Percentiles rank a stretch among this genome's conserved stretches.
Conservation (phyloP, 2,329 filamentous ascomycete genomes). For the Onygena corvina region DNA sequence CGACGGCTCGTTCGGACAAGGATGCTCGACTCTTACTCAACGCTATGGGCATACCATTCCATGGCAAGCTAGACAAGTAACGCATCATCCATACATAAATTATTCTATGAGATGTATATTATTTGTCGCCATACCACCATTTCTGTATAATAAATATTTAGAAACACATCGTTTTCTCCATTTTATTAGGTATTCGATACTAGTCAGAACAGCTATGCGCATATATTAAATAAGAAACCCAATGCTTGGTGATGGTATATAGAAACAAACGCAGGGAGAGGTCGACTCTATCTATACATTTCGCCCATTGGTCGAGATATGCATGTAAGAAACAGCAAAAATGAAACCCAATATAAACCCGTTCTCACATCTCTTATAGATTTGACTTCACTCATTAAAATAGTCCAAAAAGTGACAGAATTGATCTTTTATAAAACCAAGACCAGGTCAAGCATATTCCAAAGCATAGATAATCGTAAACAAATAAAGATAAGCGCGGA, state of each 20-base stretch:
- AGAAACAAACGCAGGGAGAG: neutral
- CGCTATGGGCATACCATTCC: slow-evolving; percentile 66
- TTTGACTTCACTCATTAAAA: no score
- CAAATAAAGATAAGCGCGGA: neutral
- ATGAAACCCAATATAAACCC: neutral
- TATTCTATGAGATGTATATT: neutral
- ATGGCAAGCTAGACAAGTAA: slow-evolving; percentile 56
- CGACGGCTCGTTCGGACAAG: slow-evolving; percentile 69
- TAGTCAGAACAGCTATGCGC: neutral
- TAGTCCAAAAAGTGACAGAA: neutral
- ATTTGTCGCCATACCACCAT: neutral
- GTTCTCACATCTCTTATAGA: no score
- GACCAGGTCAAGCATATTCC: no score
- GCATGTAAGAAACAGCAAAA: neutral
- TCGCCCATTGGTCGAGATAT: neutral
- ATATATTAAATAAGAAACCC: neutral
- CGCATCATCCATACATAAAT: neutral
- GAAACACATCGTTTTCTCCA: neutral
- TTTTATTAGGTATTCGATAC: neutral
- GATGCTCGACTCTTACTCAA: slow-evolving; percentile 68
- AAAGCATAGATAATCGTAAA: no score
- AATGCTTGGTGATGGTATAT: slow-evolving; percentile 1
- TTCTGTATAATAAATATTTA: neutral
- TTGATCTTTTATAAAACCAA: no score
- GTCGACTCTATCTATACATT: slow-evolving; percentile 4